Evolutionary conservation across 495 filamentous ascomycete species (phyloP).

Genomic region (Neurospora sp.): DNA sequence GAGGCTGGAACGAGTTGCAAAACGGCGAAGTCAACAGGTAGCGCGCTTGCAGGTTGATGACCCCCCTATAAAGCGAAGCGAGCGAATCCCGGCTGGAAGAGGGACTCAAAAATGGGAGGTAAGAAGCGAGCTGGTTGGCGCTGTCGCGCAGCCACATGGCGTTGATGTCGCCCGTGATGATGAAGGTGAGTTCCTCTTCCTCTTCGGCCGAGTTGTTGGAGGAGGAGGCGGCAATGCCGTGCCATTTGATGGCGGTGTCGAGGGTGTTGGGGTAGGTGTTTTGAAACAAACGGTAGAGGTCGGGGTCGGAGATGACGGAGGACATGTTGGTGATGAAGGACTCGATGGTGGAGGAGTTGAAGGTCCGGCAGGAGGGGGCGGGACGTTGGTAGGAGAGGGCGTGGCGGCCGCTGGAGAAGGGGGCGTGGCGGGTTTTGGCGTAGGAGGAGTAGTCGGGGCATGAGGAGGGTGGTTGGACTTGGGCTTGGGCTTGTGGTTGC

Average conservation of each 20-base stretch:
- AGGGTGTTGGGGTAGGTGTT: constrained; percentile 59
- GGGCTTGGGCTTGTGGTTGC: neutral
- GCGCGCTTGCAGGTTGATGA: constrained; percentile 56
- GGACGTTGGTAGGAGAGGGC: constrained; percentile 49
- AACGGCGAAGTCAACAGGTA: constrained; percentile 49
- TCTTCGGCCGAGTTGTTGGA: constrained; percentile 28
- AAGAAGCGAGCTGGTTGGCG: constrained; percentile 57
- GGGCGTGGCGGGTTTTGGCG: constrained; percentile 33
- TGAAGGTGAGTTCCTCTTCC: constrained; percentile 28
- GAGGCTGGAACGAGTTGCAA: constrained; percentile 59
- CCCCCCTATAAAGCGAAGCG: constrained; percentile 50
- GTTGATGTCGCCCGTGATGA: constrained; percentile 57
- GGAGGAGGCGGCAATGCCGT: constrained; percentile 33
- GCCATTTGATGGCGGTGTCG: constrained; percentile 59
- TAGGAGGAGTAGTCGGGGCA: constrained; percentile 48
- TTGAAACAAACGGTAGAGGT: constrained; percentile 53
- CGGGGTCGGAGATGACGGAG: constrained; percentile 46
- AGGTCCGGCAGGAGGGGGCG: constrained; percentile 47
- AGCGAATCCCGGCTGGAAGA: constrained; percentile 34
- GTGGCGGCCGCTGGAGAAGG: constrained; percentile 34
- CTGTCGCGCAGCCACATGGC: constrained; percentile 66
- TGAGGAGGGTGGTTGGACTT: neutral
- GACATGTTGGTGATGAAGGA: constrained; percentile 38
- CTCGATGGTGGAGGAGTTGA: constrained; percentile 47
- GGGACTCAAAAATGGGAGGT: constrained; percentile 45